Evolutionary conservation across 2,329 filamentous ascomycete species (phyloP).

Genomic region (Saccharata proteae): DNA sequence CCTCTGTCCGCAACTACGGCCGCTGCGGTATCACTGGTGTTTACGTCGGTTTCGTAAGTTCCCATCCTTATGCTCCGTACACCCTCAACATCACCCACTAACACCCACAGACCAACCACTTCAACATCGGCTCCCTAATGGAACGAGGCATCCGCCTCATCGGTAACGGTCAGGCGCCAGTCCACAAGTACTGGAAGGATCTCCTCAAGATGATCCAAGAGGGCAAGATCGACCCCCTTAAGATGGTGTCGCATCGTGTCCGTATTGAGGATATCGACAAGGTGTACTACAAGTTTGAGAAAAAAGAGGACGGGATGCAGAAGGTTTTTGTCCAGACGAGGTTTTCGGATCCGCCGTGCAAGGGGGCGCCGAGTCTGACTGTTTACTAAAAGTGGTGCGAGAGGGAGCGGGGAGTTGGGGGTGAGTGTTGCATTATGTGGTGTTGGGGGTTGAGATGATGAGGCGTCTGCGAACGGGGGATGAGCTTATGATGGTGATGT

Average conservation of each 20-base stretch:
- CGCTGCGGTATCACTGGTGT: constrained; percentile 67
- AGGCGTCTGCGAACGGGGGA: too few relatives aligned
- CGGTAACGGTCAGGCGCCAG: constrained; percentile 57
- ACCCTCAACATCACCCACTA: constrained; percentile 1
- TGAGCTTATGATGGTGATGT: background rate
- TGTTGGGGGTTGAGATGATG: background rate
- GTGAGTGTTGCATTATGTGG: background rate
- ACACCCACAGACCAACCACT: constrained; percentile 55
- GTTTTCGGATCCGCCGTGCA: constrained; percentile 40
- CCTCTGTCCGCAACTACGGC: constrained; percentile 59
- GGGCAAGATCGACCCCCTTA: constrained; percentile 58
- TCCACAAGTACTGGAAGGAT: constrained; percentile 74
- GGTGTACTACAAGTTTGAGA: constrained; percentile 53
- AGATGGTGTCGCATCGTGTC: constrained; percentile 73
- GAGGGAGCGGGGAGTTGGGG: background rate
- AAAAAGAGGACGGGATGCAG: constrained; percentile 62
- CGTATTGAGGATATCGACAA: constrained; percentile 36
- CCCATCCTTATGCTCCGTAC: constrained; percentile 1
- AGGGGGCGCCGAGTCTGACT: constrained; percentile 39
- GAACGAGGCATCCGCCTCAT: constrained; percentile 73
- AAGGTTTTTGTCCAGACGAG: constrained; percentile 61
- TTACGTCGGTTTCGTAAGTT: constrained; percentile 46
- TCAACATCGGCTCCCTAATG: constrained; percentile 77
- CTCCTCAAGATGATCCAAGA: constrained; percentile 56
- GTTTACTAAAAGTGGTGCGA: background rate